Conservation (phyloP, 192 early-diverging fungal genomes). For the Dissophora globulifera region DNA sequence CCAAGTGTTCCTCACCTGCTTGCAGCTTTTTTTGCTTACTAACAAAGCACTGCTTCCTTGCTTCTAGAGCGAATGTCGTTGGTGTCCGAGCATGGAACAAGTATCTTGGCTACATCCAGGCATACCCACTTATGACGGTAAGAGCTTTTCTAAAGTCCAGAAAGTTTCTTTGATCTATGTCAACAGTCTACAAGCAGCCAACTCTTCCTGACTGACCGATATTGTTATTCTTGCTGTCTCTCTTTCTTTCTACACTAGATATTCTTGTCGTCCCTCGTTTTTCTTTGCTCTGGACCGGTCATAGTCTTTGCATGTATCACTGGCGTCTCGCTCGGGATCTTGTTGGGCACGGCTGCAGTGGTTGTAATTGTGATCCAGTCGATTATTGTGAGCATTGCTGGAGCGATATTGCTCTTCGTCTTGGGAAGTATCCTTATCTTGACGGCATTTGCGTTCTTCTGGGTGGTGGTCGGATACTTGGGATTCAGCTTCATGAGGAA, state of each 20-base stretch:
- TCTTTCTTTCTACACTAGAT: neutral
- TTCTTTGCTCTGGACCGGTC: slow-evolving; percentile 32
- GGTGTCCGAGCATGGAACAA: neutral
- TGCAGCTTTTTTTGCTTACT: neutral
- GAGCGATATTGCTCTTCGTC: slow-evolving; percentile 20
- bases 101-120: slow-evolving; percentile 7
- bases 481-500: slow-evolving; percentile 12
- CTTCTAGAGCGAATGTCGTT: slow-evolving; percentile 7
- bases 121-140: slow-evolving; percentile 36
- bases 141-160: neutral
- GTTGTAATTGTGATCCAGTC: slow-evolving; percentile 33
- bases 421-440: slow-evolving; percentile 32
- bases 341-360: slow-evolving; percentile 12
- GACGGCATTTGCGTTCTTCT: slow-evolving; percentile 29
- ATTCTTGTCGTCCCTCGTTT: slow-evolving; percentile 11
- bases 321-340: slow-evolving; percentile 26
- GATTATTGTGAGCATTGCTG: slow-evolving; percentile 32
- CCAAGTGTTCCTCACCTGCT: too few species aligned
- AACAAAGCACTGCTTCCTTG: neutral
- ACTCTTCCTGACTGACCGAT: neutral
- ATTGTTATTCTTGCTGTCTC: neutral
- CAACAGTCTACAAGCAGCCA: too few species aligned
- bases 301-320: slow-evolving; percentile 34
- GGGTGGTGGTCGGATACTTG: slow-evolving; percentile 18
- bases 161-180: too few species aligned